These are phyloP conservation scores for Phyllostachys edulis DNA, from an alignment of 176 grass and related monocot genomes.

Conservation along the genomic window DNA sequence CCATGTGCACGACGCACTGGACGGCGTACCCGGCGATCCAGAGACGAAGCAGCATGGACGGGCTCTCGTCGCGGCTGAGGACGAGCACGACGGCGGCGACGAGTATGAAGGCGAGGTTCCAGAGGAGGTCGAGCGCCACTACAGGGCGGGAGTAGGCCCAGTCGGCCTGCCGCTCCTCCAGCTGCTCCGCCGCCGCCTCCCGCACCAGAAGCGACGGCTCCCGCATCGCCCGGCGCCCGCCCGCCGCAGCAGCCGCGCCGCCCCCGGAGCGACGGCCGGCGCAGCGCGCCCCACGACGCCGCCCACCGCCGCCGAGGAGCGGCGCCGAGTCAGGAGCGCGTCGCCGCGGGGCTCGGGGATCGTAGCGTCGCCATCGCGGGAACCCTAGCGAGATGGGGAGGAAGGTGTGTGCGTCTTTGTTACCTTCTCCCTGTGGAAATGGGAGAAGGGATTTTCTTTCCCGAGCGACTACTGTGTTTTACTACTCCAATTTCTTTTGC, in stretches of 20 bases:
- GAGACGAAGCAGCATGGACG: conserved; percentile 49
- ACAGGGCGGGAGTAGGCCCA: conserved; percentile 69
- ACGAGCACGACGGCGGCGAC: conserved; percentile 46
- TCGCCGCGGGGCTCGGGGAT: conserved; percentile 11
- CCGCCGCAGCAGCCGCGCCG: conserved; percentile 45
- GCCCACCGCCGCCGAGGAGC: conserved; percentile 29
- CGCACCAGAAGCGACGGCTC: conserved; percentile 55
- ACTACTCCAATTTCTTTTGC: background rate
- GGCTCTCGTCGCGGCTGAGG: conserved; percentile 43
- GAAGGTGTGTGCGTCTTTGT: background rate
- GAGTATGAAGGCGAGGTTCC: conserved; percentile 64
- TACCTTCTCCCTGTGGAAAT: background rate
- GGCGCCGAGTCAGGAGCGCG: conserved; percentile 36
- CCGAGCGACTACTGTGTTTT: background rate
- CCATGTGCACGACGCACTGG: conserved; percentile 68
- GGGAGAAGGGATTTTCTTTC: background rate
- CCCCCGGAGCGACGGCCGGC: conserved; percentile 46
- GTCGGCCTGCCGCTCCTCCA: conserved; percentile 57
- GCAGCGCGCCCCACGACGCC: conserved; percentile 21
- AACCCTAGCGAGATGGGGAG: conserved; percentile 38
- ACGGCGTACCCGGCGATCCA: conserved; percentile 66
- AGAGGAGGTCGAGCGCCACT: conserved; percentile 62
- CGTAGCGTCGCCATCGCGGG: conserved; percentile 31
- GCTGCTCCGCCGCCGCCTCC: conserved; percentile 53
- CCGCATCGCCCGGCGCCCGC: conserved; percentile 44